phyloP scores from a whole-genome alignment of 1,284 basidiomycete genomes.

The Trichosporon sp. region DNA sequence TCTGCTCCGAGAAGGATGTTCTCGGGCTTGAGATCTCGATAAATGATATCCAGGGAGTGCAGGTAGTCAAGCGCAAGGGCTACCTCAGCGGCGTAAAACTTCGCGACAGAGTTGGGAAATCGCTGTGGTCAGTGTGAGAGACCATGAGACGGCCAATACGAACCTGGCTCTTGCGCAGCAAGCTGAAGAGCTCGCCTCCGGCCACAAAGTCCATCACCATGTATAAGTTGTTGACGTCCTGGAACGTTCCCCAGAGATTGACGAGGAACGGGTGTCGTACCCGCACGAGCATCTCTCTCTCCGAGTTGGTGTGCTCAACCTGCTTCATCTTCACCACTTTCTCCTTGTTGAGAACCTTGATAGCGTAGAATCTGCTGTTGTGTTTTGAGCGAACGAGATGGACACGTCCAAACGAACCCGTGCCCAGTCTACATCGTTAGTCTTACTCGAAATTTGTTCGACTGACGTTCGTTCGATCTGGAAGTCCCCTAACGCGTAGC shows the following conservation, averaged over 20 bases:
- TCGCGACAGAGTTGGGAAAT: slow-evolving; percentile 96
- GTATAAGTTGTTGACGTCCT: slow-evolving; percentile 87
- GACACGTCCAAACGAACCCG: slow-evolving; percentile 90
- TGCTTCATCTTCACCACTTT: slow-evolving; percentile 95
- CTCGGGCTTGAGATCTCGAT: slow-evolving; percentile 96
- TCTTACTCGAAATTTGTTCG: neutral
- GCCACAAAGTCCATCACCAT: slow-evolving; percentile 99
- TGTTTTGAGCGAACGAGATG: slow-evolving; percentile 88
- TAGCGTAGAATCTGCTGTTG: slow-evolving; percentile 86
- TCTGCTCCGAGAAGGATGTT: slow-evolving; percentile 90
- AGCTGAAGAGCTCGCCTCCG: slow-evolving; percentile 91
- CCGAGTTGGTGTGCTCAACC: slow-evolving; percentile 95
- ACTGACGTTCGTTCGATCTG: slow-evolving; percentile 51
- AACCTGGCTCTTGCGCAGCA: slow-evolving; percentile 81
- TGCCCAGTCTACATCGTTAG: slow-evolving; percentile 57
- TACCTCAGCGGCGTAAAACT: slow-evolving; percentile 98
- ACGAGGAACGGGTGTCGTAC: slow-evolving; percentile 95
- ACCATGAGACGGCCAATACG: slow-evolving; percentile 23
- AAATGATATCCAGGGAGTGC: slow-evolving; percentile 86
- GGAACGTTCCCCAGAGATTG: slow-evolving; percentile 97
- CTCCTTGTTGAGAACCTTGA: slow-evolving; percentile 91
- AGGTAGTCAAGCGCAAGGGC: slow-evolving; percentile 90
- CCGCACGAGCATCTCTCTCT: slow-evolving; percentile 79
- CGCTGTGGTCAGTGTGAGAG: slow-evolving; percentile 54
- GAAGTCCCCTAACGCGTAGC: slow-evolving; percentile 52